Percentiles rank a stretch among this genome's conserved stretches.
phyloP scores from a whole-genome alignment of 2,329 filamentous ascomycete species.

The Phialocephala subalpina region DNA sequence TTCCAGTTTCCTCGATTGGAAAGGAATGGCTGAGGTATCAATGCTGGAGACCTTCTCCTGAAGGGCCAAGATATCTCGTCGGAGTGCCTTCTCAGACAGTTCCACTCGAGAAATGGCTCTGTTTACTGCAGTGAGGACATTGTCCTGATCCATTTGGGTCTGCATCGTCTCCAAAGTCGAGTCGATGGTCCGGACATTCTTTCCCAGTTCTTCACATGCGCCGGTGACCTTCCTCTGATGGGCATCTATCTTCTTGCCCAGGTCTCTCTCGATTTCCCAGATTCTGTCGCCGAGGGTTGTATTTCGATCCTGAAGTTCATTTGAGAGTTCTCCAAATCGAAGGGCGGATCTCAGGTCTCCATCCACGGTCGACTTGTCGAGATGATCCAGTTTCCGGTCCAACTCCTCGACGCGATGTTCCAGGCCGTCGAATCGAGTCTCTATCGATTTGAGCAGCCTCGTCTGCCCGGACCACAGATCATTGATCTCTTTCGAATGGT shows the following conservation, averaged over 20 bases:
- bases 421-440: slow-evolving; percentile 23
- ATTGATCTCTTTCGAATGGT: slow-evolving; percentile 9
- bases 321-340: slow-evolving; percentile 36
- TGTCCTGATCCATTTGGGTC: slow-evolving; percentile 29
- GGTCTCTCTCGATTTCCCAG: slow-evolving; percentile 32
- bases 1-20: slow-evolving; percentile 28
- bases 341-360: slow-evolving; percentile 36
- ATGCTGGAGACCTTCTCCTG: slow-evolving; percentile 30
- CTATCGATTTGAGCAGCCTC: slow-evolving; percentile 24
- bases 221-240: slow-evolving; percentile 32
- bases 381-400: slow-evolving; percentile 27
- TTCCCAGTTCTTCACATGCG: slow-evolving; percentile 33
- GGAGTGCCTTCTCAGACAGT: slow-evolving; percentile 27
- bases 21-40: slow-evolving; percentile 30
- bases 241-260: slow-evolving; percentile 36
- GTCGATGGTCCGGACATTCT: slow-evolving; percentile 25
- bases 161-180: slow-evolving; percentile 28
- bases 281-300: slow-evolving; percentile 31
- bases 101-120: slow-evolving; percentile 31
- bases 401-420: slow-evolving; percentile 28
- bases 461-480: slow-evolving; percentile 13
- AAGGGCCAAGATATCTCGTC: slow-evolving; percentile 27
- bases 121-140: slow-evolving; percentile 27
- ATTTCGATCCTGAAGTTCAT: slow-evolving; percentile 37
- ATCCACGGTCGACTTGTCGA: slow-evolving; percentile 31